phyloP scores from a whole-genome alignment of 768 basidiomycete genomes.

The Leccinum aurantiacum region DNA sequence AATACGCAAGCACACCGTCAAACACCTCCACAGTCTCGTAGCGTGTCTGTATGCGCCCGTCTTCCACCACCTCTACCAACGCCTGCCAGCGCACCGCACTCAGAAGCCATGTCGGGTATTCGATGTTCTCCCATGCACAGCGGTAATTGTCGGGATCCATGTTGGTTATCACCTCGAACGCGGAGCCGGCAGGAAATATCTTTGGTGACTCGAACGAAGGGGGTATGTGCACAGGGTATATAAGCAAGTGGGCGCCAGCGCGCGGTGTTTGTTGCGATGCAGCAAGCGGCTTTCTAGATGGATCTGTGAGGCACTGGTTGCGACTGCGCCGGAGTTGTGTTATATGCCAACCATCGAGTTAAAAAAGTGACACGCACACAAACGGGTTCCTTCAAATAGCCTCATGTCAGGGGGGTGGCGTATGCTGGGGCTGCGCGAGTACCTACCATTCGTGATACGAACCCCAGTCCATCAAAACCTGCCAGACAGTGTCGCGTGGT shows the following conservation, averaged over 20 bases:
- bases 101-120: conserved; percentile 49
- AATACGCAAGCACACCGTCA: conserved; percentile 51
- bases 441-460: conserved; percentile 63
- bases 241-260: conserved; percentile 47
- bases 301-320: conserved; percentile 45
- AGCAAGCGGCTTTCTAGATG: conserved; percentile 39
- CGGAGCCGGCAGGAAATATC: conserved; percentile 36
- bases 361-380: conserved; percentile 34
- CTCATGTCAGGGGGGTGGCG: conserved; percentile 4
- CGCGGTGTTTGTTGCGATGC: conserved; percentile 47
- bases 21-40: conserved; percentile 70
- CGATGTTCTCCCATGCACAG: conserved; percentile 53
- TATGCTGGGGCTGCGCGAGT: neutral
- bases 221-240: conserved; percentile 57
- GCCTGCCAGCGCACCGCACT: conserved; percentile 63
- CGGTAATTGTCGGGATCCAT: conserved; percentile 56
- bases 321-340: conserved; percentile 38
- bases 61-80: conserved; percentile 44
- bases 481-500: conserved; percentile 61
- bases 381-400: conserved; percentile 60
- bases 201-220: conserved; percentile 48
- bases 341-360: neutral
- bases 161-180: conserved; percentile 46
- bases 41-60: conserved; percentile 47
- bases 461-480: conserved; percentile 56